Evolutionary conservation across 2,329 filamentous ascomycete species (phyloP).

Genomic region (Fonsecaea multimorphosa): DNA sequence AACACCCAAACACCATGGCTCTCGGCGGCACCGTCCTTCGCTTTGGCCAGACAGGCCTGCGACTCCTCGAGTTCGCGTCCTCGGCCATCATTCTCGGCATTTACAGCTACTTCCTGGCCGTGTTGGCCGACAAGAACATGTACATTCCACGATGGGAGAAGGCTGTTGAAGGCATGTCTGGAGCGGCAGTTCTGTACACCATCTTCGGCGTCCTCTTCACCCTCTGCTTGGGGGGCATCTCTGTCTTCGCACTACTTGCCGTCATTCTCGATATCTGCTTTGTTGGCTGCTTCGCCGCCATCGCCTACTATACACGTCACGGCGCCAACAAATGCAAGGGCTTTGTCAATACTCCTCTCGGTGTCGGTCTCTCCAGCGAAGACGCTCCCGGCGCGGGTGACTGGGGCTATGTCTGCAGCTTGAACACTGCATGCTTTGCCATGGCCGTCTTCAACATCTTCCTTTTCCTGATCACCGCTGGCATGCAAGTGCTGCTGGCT

Average conservation of each 20-base stretch:
- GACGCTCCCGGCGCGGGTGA: slow-evolving; percentile 58
- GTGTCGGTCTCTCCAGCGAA: slow-evolving; percentile 62
- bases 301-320: slow-evolving; percentile 74
- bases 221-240: slow-evolving; percentile 77
- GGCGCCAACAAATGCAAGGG: slow-evolving; percentile 72
- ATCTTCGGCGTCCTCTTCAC: slow-evolving; percentile 74
- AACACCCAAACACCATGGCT: slow-evolving; percentile 58
- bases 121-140: slow-evolving; percentile 69
- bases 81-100: slow-evolving; percentile 76
- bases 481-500: slow-evolving; percentile 71
- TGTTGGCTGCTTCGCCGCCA: slow-evolving; percentile 77
- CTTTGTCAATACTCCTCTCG: slow-evolving; percentile 70
- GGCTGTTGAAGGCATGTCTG: slow-evolving; percentile 79
- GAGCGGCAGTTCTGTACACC: slow-evolving; percentile 75
- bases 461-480: slow-evolving; percentile 76
- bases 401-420: slow-evolving; percentile 66
- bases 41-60: slow-evolving; percentile 71
- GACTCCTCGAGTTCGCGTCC: slow-evolving; percentile 74
- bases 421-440: slow-evolving; percentile 79
- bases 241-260: slow-evolving; percentile 73
- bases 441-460: slow-evolving; percentile 81
- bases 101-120: slow-evolving; percentile 83
- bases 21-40: slow-evolving; percentile 69
- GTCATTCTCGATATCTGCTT: slow-evolving; percentile 80
- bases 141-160: slow-evolving; percentile 69